These are phyloP conservation scores for Pisolithus microcarpus DNA, from an alignment of 768 basidiomycete genomes.

Conservation along the genomic window DNA sequence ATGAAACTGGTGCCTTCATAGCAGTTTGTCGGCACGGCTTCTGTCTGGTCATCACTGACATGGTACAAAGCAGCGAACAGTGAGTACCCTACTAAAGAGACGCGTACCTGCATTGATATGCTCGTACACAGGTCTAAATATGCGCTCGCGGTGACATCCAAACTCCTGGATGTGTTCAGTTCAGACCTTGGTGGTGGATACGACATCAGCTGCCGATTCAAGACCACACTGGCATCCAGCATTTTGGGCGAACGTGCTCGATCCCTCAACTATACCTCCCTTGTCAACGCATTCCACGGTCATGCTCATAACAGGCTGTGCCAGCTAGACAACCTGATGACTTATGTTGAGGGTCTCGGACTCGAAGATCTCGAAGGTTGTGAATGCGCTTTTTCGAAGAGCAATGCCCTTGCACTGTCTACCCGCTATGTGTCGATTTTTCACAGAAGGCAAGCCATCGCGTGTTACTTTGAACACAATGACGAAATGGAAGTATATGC, in stretches of 20 bases:
- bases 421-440: background rate
- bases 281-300: slow-evolving; percentile 17
- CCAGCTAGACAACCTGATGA: slow-evolving; percentile 13
- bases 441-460: background rate
- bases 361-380: slow-evolving; percentile 18
- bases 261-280: background rate
- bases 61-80: slow-evolving; percentile 17
- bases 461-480: too few species aligned
- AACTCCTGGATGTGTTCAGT: slow-evolving; percentile 7
- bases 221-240: slow-evolving; percentile 9
- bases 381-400: slow-evolving; percentile 14
- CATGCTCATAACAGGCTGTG: slow-evolving; percentile 16
- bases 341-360: slow-evolving; percentile 10
- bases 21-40: slow-evolving; percentile 19
- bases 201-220: slow-evolving; percentile 18
- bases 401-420: background rate
- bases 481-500: too few species aligned
- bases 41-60: slow-evolving; percentile 14
- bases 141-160: slow-evolving; percentile 7
- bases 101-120: too few species aligned
- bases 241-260: background rate
- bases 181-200: slow-evolving; percentile 9
- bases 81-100: background rate
- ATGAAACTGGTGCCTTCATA: slow-evolving; percentile 12
- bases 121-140: slow-evolving; percentile 15